Conservation (phyloP, 768 basidiomycete species). For the Leccinum uliginosum region DNA sequence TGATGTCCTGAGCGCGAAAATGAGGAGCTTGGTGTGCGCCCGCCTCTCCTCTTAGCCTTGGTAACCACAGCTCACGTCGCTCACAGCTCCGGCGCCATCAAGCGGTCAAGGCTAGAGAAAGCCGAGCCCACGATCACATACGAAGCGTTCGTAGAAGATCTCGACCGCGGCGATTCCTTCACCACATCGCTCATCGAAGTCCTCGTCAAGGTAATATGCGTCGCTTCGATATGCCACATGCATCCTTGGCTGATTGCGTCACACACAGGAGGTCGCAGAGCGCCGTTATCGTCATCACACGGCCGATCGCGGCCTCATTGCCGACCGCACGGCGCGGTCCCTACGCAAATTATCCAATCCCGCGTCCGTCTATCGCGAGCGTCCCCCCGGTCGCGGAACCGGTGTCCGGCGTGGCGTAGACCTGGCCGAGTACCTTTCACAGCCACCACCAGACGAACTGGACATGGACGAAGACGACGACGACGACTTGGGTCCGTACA, state of each 20-base stretch:
- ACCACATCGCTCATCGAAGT: conserved; percentile 72
- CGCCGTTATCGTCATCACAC: conserved; percentile 51
- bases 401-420: conserved; percentile 32
- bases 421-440: conserved; percentile 49
- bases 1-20: conserved; percentile 68
- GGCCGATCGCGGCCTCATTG: conserved; percentile 56
- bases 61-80: background rate
- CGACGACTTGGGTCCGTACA: conserved; percentile 52
- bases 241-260: conserved; percentile 1
- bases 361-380: conserved; percentile 51
- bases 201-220: conserved; percentile 69
- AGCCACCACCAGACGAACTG: conserved; percentile 51
- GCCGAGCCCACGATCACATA: conserved; percentile 62
- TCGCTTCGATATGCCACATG: background rate
- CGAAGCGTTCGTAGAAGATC: conserved; percentile 69
- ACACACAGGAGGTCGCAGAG: conserved; percentile 70
- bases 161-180: conserved; percentile 78
- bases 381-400: conserved; percentile 34
- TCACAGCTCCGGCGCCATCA: conserved; percentile 67
- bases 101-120: conserved; percentile 62
- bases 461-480: conserved; percentile 69
- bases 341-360: conserved; percentile 54
- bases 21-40: conserved; percentile 76
- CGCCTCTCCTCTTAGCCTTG: background rate
- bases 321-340: conserved; percentile 62